Base-by-base conservation (phyloP, 2,329 filamentous ascomycete species). In the Eutypa lata region DNA sequence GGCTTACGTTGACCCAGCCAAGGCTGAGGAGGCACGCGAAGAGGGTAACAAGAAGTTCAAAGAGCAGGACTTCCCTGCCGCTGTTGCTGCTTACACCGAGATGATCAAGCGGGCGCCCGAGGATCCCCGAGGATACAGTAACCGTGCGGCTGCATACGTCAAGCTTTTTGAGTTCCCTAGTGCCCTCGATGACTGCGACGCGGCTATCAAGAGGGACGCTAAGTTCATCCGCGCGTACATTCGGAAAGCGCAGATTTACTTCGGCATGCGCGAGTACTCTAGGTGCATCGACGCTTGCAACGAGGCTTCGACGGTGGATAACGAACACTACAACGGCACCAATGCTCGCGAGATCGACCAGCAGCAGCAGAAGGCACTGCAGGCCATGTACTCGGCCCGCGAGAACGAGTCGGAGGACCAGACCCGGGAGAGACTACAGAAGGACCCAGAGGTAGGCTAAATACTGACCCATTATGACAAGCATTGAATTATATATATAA, bases 221-320 rank as follows among this genome's bases (percentile, higher is more conserved):
- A 88, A 87, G 68, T 99, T 99, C 73, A 93, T 97, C 74, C 87
- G 93, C 52, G 94, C 94, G 7, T 97, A 97, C 73, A 88, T 99
- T 64, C 88, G 94, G 70, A 97, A 97, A 80, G 92, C 92, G 0
- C 92, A 97, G 76, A 91, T 91, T 42, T 90, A 93, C 72, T 91
- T 94, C 62, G 91, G 91, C 64, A 99, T 99, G 94, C 90, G 94
- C 72, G 93, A 99, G 73, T 97, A 96, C 80, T 96, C 88, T 72
- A 93, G 92, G 72, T 95, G 90, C 68, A 79, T 97, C 53, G 94
- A 99, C 68, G 89, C 88, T 7, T 96, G 92, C 76, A 84, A 84
- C 38, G 90, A 91, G 68, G 94, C 95, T 1, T 77, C 81, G 8
- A 80, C 85, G 62, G 82, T 95, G 55, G 94, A 99, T 71, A 80